A percentile compares a stretch with the other conserved stretches of the same genome.
phyloP scores from a whole-genome alignment of 331 rosid species.

The Stylosanthes scabra region DNA sequence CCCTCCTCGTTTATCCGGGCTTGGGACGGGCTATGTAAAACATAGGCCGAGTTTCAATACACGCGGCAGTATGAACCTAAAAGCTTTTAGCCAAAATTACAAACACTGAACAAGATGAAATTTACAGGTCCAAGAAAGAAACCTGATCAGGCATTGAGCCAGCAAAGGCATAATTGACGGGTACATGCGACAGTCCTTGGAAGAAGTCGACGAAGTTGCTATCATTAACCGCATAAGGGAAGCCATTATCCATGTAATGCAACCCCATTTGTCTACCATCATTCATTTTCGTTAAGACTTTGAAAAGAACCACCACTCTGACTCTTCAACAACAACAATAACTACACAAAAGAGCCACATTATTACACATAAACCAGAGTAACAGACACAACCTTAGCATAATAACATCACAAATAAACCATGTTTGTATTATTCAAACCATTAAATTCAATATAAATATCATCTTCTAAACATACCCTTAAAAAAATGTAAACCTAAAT shows the following conservation, averaged over 20 bases:
- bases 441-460: too few relatives aligned
- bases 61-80: constrained; percentile 20
- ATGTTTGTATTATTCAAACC: too few relatives aligned
- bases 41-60: neutral
- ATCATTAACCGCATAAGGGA: constrained; percentile 74
- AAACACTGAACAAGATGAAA: neutral
- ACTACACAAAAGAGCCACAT: constrained; percentile 31
- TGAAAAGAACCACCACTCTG: neutral
- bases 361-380: constrained; percentile 17
- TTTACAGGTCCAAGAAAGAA: constrained; percentile 16
- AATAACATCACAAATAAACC: neutral
- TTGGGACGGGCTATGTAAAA: neutral
- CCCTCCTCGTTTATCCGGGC: too few relatives aligned
- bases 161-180: constrained; percentile 60
- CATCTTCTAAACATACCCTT: neutral
- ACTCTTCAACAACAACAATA: constrained; percentile 25
- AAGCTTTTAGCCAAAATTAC: constrained; percentile 32
- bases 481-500: neutral
- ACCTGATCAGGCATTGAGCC: constrained; percentile 81
- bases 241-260: constrained; percentile 76
- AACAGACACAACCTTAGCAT: neutral
- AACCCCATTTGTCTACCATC: constrained; percentile 80
- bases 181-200: constrained; percentile 65
- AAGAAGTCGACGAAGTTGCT: constrained; percentile 71
- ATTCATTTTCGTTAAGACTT: constrained; percentile 54